phyloP scores from a whole-genome alignment of 768 basidiomycete genomes.

The Lactarius hengduanensis region DNA sequence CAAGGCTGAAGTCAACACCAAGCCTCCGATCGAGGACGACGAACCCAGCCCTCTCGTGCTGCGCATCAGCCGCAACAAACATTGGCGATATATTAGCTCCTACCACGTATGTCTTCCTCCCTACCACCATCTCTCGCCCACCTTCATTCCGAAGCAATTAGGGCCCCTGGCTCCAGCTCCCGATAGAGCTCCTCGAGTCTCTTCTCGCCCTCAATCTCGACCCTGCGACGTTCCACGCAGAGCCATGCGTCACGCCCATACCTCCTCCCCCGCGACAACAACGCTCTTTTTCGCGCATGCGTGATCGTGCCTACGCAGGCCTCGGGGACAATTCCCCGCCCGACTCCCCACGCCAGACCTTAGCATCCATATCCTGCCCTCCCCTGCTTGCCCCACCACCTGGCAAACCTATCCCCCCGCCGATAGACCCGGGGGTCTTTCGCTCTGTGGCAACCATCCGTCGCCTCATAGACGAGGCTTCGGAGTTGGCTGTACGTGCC shows the following conservation, averaged over 20 bases:
- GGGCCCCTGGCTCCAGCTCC: conserved; percentile 92
- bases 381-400: conserved; percentile 55
- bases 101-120: conserved; percentile 65
- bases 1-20: conserved; percentile 52
- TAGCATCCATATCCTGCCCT: conserved; percentile 40
- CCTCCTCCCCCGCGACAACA: conserved; percentile 35
- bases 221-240: conserved; percentile 56
- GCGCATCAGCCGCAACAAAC: conserved; percentile 90
- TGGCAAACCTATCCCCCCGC: conserved; percentile 74
- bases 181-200: conserved; percentile 81
- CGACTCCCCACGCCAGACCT: conserved; percentile 33
- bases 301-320: conserved; percentile 47
- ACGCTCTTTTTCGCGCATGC: conserved; percentile 31
- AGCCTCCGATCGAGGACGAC: conserved; percentile 40
- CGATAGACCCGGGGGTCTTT: conserved; percentile 88
- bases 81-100: conserved; percentile 91
- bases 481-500: conserved; percentile 84
- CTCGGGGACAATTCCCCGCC: conserved; percentile 43
- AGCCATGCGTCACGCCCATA: conserved; percentile 44
- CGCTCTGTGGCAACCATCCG: conserved; percentile 72
- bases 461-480: conserved; percentile 82
- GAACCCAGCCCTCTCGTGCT: conserved; percentile 60
- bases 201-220: conserved; percentile 76
- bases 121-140: conserved; percentile 5
- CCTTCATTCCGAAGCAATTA: conserved; percentile 34